Conservation (phyloP, 768 basidiomycete genomes). For the Hydnomerulius pinastri region DNA sequence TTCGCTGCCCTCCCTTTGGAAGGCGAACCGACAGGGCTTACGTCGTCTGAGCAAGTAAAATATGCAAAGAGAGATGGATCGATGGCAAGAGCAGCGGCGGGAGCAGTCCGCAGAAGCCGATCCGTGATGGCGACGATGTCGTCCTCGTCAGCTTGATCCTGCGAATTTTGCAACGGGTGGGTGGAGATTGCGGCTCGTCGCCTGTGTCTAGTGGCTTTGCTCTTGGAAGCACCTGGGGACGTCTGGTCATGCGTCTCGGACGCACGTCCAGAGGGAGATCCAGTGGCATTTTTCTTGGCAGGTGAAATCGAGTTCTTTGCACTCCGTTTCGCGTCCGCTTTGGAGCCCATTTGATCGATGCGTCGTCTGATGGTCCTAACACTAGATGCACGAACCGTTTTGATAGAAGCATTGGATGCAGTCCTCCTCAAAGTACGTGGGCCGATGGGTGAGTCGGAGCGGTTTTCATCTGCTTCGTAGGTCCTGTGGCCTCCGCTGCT, state of each 20-base stretch:
- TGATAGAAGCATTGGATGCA: conserved; percentile 17
- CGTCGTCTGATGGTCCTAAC: conserved; percentile 14
- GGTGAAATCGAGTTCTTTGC: conserved; percentile 6
- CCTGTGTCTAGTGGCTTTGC: not conserved
- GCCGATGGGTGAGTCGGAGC: not conserved
- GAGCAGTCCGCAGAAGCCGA: conserved; percentile 1
- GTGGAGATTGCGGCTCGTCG: not conserved
- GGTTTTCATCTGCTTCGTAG: conserved; percentile 1
- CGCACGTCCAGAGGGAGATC: not conserved
- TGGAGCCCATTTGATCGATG: conserved; percentile 10
- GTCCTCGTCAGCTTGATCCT: conserved; percentile 1
- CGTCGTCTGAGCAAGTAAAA: not conserved
- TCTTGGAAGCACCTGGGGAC: not conserved
- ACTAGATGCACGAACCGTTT: conserved; percentile 10
- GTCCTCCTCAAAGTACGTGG: conserved; percentile 18
- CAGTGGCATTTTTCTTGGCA: not conserved
- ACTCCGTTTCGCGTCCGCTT: conserved; percentile 3
- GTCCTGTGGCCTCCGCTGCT: not conserved
- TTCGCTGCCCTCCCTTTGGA: too few species aligned
- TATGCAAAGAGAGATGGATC: not conserved
- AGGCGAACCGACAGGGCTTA: not conserved
- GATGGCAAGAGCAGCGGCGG: not conserved
- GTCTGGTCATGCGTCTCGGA: not conserved
- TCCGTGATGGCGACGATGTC: not conserved
- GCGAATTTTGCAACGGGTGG: conserved; percentile 1